Evolutionary conservation across 2,329 filamentous ascomycete species (phyloP).

Genomic region (Alternaria triticina): DNA sequence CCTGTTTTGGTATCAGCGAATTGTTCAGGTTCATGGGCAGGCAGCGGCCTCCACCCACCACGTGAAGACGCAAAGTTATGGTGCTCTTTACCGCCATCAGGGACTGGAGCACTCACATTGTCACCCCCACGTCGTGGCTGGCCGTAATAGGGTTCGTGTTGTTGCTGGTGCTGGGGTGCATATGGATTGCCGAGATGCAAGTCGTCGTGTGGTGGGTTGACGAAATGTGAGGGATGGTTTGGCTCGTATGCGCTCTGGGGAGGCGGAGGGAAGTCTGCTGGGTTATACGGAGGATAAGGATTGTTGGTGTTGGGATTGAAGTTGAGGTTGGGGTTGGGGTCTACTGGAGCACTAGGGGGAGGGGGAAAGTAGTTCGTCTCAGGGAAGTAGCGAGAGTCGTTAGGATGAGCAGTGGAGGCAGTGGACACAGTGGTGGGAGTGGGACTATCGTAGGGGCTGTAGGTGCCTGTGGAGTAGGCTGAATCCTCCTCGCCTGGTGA

Average conservation of each 20-base stretch:
- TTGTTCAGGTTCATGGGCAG: conserved; percentile 21
- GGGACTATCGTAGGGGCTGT: conserved; percentile 33
- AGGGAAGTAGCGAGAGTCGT: conserved; percentile 52
- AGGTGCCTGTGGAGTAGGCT: conserved; percentile 43
- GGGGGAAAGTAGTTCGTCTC: conserved; percentile 57
- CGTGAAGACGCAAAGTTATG: conserved; percentile 25
- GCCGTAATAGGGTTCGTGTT: conserved; percentile 38
- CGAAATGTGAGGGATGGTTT: conserved; percentile 37
- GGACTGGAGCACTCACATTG: conserved; percentile 58
- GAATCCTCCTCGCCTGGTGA: conserved; percentile 43
- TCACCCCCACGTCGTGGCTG: conserved; percentile 49
- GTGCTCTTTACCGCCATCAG: conserved; percentile 38
- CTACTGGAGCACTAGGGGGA: conserved; percentile 47
- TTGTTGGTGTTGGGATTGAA: conserved; percentile 31
- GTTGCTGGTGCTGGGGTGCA: conserved; percentile 27
- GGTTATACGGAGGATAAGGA: conserved; percentile 46
- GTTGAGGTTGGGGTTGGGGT: conserved; percentile 26
- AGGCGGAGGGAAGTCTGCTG: conserved; percentile 53
- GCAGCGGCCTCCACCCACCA: conserved; percentile 45
- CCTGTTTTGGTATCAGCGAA: conserved; percentile 21
- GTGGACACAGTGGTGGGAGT: conserved; percentile 46
- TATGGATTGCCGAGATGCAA: conserved; percentile 37
- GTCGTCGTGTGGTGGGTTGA: conserved; percentile 40
- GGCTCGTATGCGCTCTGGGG: conserved; percentile 30
- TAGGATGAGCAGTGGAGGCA: conserved; percentile 41